Evolutionary conservation across 2,329 filamentous ascomycete species (phyloP).

Genomic region (Alternaria arbusti): DNA sequence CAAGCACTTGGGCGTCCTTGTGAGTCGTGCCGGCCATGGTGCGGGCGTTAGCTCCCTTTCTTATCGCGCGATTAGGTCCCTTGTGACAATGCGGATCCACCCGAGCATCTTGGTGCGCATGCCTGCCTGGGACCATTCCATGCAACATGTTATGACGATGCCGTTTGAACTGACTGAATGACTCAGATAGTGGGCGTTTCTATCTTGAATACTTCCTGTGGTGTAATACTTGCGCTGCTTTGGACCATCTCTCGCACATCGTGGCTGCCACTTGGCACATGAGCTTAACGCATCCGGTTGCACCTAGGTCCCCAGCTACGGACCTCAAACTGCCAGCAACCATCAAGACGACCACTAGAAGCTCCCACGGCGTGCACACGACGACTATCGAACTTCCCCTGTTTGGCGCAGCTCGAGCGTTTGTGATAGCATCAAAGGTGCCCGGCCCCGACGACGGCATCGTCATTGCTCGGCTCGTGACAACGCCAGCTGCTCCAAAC

Average conservation of each 20-base stretch:
- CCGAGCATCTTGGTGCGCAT: conserved; percentile 19
- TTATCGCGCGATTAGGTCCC: conserved; percentile 24
- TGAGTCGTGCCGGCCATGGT: not conserved
- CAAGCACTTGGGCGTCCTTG: not conserved
- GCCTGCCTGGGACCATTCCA: conserved; percentile 10
- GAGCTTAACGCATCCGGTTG: conserved; percentile 29
- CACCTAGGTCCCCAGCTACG: conserved; percentile 19
- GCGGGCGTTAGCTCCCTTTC: conserved; percentile 19
- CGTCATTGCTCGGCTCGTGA: conserved; percentile 28
- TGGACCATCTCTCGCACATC: conserved; percentile 4
- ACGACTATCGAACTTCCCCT: not conserved
- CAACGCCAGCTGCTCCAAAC: conserved; percentile 25
- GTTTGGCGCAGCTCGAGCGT: conserved; percentile 5
- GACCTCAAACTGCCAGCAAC: conserved; percentile 12
- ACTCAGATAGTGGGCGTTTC: not conserved
- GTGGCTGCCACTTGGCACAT: conserved; percentile 33
- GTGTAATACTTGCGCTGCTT: conserved; percentile 8
- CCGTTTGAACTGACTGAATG: not conserved
- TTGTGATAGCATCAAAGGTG: not conserved
- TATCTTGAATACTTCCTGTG: not conserved
- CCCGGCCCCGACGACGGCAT: conserved; percentile 10
- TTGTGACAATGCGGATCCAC: conserved; percentile 24
- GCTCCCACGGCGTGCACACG: not conserved
- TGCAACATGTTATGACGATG: not conserved
- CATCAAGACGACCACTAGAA: conserved; percentile 4